Percentiles rank a stretch among this genome's conserved stretches.
Conservation (phyloP, 192 early-diverging fungal species). For the Coemansia sp. region DNA sequence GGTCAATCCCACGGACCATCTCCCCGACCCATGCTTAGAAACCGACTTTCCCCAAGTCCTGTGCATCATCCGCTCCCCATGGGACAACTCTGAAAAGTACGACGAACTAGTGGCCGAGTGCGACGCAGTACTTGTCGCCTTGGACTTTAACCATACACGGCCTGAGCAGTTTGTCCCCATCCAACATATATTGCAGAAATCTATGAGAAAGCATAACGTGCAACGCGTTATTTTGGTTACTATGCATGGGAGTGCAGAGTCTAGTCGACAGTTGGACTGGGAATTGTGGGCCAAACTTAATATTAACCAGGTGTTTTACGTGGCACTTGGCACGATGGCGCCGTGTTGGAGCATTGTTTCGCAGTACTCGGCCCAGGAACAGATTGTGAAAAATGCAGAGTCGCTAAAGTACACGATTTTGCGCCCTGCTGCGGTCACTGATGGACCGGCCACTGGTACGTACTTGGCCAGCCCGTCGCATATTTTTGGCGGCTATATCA, state of each 20-base stretch:
- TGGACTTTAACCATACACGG: conserved; percentile 19
- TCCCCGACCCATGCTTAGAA: conserved; percentile 21
- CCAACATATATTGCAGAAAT: conserved; percentile 29
- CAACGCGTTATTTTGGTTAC: conserved; percentile 29
- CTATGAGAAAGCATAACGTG: conserved; percentile 21
- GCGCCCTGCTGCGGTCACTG: conserved; percentile 19
- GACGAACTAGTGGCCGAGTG: conserved; percentile 13
- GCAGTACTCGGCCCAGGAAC: conserved; percentile 39
- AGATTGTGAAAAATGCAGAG: conserved; percentile 11
- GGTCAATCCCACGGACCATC: conserved; percentile 18
- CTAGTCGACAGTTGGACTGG: conserved; percentile 34
- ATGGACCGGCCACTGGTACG: conserved; percentile 24
- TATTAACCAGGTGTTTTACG: conserved; percentile 25
- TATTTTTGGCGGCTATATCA: conserved; percentile 41
- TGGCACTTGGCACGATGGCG: neutral
- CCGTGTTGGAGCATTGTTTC: conserved; percentile 37
- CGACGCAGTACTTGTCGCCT: conserved; percentile 31
- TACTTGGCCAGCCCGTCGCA: conserved; percentile 38
- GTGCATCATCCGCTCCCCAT: conserved; percentile 20
- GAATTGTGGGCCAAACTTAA: conserved; percentile 26
- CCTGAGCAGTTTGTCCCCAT: conserved; percentile 21
- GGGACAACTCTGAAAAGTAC: conserved; percentile 25
- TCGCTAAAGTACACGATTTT: conserved; percentile 34
- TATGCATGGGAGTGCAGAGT: conserved; percentile 33
- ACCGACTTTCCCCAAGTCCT: conserved; percentile 21